Percentiles rank a stretch among this genome's conserved stretches.
Conservation (phyloP, 148 eudicot genomes). For the Diospyros kaki region DNA sequence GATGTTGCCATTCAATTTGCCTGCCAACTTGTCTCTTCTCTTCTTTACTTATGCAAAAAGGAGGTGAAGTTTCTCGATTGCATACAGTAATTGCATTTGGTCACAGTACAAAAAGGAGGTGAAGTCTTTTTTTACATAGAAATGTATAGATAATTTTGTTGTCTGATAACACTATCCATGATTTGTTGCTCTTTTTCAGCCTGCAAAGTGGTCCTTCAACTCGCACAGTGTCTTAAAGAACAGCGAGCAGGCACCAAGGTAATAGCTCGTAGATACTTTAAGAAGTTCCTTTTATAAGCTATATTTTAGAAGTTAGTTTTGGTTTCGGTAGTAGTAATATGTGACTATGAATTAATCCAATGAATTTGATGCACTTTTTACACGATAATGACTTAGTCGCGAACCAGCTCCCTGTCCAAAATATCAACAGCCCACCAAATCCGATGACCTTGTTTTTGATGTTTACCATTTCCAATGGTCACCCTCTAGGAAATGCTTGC, state of each 20-base stretch:
- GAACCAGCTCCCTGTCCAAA: background rate
- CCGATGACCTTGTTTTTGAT: background rate
- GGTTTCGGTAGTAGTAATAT: background rate
- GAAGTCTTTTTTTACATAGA: too few species aligned
- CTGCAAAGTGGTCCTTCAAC: slow-evolving; percentile 86
- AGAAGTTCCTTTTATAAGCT: background rate
- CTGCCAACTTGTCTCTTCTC: too few species aligned
- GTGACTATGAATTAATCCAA: background rate
- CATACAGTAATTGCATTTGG: too few species aligned
- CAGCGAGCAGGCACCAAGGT: slow-evolving; percentile 92
- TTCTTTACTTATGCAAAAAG: too few species aligned
- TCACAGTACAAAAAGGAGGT: too few species aligned
- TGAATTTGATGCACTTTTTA: background rate
- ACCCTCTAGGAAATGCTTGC: background rate
- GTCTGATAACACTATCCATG: background rate
- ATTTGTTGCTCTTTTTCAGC: slow-evolving; percentile 48
- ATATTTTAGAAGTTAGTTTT: background rate
- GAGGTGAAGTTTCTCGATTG: too few species aligned
- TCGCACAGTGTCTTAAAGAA: slow-evolving; percentile 77
- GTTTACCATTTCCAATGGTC: background rate
- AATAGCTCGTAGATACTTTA: background rate
- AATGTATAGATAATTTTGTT: too few species aligned
- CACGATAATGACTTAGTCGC: background rate
- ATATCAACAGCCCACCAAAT: background rate
- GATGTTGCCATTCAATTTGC: too few species aligned